These are phyloP conservation scores for Ceratocystis variospora DNA, from an alignment of 2,329 filamentous ascomycete genomes.

Conservation along the genomic window DNA sequence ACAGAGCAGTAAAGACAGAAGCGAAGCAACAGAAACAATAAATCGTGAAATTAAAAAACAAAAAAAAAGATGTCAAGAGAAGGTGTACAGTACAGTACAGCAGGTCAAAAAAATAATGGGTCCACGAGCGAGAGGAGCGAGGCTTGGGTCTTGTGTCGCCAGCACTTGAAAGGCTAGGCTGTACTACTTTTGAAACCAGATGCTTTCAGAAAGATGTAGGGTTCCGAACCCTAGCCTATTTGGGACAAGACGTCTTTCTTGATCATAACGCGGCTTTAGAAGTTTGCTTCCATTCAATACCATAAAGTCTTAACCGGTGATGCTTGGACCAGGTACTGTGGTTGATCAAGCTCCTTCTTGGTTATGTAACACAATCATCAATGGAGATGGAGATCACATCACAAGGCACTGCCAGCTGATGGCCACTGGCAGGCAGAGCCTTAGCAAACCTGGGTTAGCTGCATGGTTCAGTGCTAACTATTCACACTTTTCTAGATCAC, in stretches of 20 bases:
- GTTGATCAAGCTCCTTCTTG: neutral
- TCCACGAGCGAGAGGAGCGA: neutral
- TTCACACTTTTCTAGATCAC: neutral
- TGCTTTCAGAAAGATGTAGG: neutral
- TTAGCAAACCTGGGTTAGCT: neutral
- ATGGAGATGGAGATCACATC: too few species aligned
- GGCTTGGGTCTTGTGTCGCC: neutral
- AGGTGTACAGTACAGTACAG: neutral
- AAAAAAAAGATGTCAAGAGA: neutral
- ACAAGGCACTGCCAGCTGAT: neutral
- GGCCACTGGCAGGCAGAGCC: neutral
- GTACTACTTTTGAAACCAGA: neutral
- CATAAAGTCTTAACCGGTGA: too few species aligned
- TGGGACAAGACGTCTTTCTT: neutral
- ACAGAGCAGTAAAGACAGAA: neutral
- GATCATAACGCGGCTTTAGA: too few species aligned
- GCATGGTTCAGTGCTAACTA: neutral
- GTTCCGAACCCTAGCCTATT: neutral
- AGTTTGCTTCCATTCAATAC: too few species aligned
- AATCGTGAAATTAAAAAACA: neutral
- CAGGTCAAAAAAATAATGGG: neutral
- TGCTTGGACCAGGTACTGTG: too few species aligned
- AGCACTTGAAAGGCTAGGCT: neutral
- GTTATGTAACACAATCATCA: neutral
- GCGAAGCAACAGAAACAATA: neutral